Percentiles rank a stretch among this genome's conserved stretches.
These are phyloP conservation scores for Dothistroma septosporum DNA, from an alignment of 2,329 filamentous ascomycete genomes.

Conservation along the genomic window DNA sequence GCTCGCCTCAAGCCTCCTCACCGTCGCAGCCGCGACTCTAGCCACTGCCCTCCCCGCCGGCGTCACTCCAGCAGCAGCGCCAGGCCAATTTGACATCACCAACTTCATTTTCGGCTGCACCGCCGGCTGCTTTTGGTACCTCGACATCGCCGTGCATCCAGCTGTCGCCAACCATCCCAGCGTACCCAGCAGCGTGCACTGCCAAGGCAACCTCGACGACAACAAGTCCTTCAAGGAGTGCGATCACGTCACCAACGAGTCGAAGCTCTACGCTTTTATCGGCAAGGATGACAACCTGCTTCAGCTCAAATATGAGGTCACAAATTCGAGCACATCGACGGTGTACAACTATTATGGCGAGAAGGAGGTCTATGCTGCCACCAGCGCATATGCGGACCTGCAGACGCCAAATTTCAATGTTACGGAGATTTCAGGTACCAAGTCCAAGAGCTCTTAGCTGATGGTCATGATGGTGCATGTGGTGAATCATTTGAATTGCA, in stretches of 20 bases:
- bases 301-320: conserved; percentile 21
- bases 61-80: background rate
- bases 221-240: conserved; percentile 24
- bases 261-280: conserved; percentile 21
- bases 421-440: conserved; percentile 7
- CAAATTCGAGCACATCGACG: background rate
- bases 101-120: conserved; percentile 29
- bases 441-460: background rate
- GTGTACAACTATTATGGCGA: conserved; percentile 21
- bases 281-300: conserved; percentile 18
- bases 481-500: background rate
- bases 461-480: background rate
- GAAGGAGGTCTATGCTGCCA: conserved; percentile 23
- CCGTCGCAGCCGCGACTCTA: conserved; percentile 19
- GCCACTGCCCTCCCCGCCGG: conserved; percentile 17
- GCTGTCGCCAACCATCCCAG: conserved; percentile 19
- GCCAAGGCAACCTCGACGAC: conserved; percentile 17
- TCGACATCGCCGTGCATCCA: conserved; percentile 20
- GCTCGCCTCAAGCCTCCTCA: conserved; percentile 21
- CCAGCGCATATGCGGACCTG: conserved; percentile 17
- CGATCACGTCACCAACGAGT: conserved; percentile 14
- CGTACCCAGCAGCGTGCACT: conserved; percentile 15
- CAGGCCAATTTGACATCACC: conserved; percentile 18
- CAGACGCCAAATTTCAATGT: conserved; percentile 21
- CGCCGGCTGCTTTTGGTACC: conserved; percentile 22